Conservation (phyloP, 768 basidiomycete species). For the Gyrodon lividus region DNA sequence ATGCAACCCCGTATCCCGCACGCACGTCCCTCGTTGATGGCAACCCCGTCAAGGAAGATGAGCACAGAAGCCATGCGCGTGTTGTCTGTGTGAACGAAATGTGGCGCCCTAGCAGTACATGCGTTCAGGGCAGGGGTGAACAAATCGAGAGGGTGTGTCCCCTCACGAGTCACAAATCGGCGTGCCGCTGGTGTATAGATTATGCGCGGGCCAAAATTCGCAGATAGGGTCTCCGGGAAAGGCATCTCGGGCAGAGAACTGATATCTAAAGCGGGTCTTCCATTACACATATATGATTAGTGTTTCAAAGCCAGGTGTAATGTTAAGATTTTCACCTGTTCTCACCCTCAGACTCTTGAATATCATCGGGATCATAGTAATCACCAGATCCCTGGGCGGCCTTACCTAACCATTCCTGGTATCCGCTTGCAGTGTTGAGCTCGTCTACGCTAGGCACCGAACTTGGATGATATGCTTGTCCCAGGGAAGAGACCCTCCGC, state of each 20-base stretch:
- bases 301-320: background rate
- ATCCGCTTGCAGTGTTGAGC: constrained; percentile 4
- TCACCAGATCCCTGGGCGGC: background rate
- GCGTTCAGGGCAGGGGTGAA: constrained; percentile 6
- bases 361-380: background rate
- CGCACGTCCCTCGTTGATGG: constrained; percentile 8
- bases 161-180: constrained; percentile 1
- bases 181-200: background rate
- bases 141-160: constrained; percentile 5
- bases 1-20: constrained; percentile 5
- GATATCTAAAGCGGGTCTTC: background rate
- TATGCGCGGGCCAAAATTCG: background rate
- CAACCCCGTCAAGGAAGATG: constrained; percentile 10
- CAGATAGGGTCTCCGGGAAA: background rate
- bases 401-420: background rate
- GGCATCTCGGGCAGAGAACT: constrained; percentile 2
- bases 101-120: constrained; percentile 1
- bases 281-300: background rate
- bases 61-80: constrained; percentile 8
- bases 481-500: constrained; percentile 1
- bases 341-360: background rate
- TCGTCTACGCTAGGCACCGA: constrained; percentile 1
- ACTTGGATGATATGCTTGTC: constrained; percentile 3
- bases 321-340: too few relatives aligned
- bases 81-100: constrained; percentile 6